A percentile compares a stretch with the other conserved stretches of the same genome.
Evolutionary conservation across 495 filamentous ascomycete species (phyloP).

Genomic region (Acidiella bohemica): DNA sequence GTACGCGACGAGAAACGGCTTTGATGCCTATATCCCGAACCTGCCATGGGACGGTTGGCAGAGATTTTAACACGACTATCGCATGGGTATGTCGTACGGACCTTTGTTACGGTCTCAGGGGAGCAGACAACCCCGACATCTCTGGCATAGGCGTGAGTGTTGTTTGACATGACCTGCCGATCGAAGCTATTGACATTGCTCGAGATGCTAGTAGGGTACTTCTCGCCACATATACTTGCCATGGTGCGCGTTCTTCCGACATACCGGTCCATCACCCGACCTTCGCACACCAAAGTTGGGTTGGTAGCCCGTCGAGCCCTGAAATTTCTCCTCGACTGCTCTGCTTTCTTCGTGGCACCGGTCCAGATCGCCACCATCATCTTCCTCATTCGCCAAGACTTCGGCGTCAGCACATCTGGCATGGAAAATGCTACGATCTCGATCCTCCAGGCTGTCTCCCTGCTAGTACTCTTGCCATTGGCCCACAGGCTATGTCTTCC

Average conservation of each 20-base stretch:
- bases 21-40: neutral
- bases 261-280: neutral
- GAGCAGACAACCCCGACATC: neutral
- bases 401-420: conserved; percentile 23
- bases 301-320: neutral
- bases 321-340: conserved; percentile 22
- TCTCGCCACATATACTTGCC: no score
- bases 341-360: conserved; percentile 26
- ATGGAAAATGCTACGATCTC: conserved; percentile 25
- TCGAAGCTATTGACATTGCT: neutral
- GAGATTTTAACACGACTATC: neutral
- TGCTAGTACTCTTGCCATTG: conserved; percentile 23
- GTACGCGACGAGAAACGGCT: neutral
- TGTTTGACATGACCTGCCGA: neutral
- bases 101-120: neutral
- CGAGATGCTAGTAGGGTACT: neutral
- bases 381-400: conserved; percentile 25
- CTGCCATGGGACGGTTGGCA: neutral
- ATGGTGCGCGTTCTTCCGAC: neutral
- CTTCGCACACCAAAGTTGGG: no score
- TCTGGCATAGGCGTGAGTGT: neutral
- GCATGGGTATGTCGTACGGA: neutral
- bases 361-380: conserved; percentile 29
- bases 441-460: conserved; percentile 24
- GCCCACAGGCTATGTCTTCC: no score